These are phyloP conservation scores for Termitomyces sp. DNA, from an alignment of 768 basidiomycete genomes.

Conservation along the genomic window DNA sequence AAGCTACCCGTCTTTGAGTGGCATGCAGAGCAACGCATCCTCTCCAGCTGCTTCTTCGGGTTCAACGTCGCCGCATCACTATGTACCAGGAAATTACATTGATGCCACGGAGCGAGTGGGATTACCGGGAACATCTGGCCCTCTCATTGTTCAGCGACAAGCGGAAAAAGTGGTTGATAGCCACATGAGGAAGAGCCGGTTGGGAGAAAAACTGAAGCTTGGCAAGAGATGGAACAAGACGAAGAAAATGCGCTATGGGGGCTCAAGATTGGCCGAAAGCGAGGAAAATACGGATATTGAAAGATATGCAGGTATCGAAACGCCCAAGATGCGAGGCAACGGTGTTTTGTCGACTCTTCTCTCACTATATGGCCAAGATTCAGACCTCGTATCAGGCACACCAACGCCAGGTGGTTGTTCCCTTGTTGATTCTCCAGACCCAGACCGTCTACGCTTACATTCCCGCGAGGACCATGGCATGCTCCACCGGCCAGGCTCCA, in stretches of 20 bases:
- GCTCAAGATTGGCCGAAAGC: constrained; percentile 1
- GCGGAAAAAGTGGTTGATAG: constrained; percentile 10
- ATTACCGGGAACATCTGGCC: constrained; percentile 34
- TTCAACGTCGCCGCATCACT: constrained; percentile 19
- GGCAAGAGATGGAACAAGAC: constrained; percentile 1
- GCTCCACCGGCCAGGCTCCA: neutral
- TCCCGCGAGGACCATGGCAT: neutral
- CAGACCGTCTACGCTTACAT: neutral
- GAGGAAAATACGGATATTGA: constrained; percentile 17
- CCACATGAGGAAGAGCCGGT: constrained; percentile 4
- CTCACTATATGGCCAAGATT: constrained; percentile 49
- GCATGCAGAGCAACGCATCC: neutral
- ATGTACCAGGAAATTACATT: constrained; percentile 52
- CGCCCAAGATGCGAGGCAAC: constrained; percentile 23
- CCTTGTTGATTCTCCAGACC: neutral
- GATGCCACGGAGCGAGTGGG: constrained; percentile 62
- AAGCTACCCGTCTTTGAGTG: neutral
- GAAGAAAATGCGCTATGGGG: constrained; percentile 15
- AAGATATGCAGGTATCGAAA: constrained; percentile 11
- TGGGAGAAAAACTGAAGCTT: neutral
- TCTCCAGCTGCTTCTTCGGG: constrained; percentile 13
- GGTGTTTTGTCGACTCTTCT: constrained; percentile 66
- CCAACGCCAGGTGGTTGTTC: constrained; percentile 14
- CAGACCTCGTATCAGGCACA: constrained; percentile 9
- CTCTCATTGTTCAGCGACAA: constrained; percentile 1